These are phyloP conservation scores for Podosphaera xanthii DNA, from an alignment of 2,329 filamentous ascomycete genomes.

Conservation along the genomic window DNA sequence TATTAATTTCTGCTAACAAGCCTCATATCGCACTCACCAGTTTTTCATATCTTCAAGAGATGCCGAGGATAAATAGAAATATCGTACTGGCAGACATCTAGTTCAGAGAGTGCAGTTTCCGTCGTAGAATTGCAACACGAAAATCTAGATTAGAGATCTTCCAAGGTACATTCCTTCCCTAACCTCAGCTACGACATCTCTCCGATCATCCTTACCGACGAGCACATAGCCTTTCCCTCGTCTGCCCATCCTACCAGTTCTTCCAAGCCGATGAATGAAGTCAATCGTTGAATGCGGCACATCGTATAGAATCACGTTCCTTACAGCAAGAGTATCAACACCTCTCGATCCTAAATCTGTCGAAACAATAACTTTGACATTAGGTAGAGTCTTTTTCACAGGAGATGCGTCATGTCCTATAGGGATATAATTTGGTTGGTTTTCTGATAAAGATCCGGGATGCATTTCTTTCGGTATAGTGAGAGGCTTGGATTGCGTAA, in stretches of 20 bases:
- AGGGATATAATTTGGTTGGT: slow-evolving; percentile 16
- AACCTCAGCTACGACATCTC: slow-evolving; percentile 78
- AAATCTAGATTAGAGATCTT: slow-evolving; percentile 44
- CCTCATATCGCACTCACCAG: no score
- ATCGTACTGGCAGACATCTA: no score
- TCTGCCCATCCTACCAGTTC: slow-evolving; percentile 79
- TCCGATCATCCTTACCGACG: slow-evolving; percentile 70
- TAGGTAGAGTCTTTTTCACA: slow-evolving; percentile 26
- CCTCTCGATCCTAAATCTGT: slow-evolving; percentile 83
- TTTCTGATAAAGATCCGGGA: slow-evolving; percentile 20
- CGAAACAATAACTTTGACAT: slow-evolving; percentile 79
- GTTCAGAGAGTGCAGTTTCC: no score
- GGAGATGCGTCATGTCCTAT: slow-evolving; percentile 10
- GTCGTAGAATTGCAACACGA: not conserved
- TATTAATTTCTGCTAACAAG: no score
- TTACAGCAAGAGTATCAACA: slow-evolving; percentile 79
- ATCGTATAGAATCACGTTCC: slow-evolving; percentile 83
- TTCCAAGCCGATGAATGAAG: slow-evolving; percentile 86
- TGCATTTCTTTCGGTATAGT: slow-evolving; percentile 16
- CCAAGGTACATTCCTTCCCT: slow-evolving; percentile 73
- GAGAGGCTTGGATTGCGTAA: slow-evolving; percentile 29
- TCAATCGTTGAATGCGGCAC: slow-evolving; percentile 97
- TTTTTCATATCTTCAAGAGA: no score
- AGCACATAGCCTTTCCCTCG: slow-evolving; percentile 76
- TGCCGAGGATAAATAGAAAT: no score